Percentiles rank a stretch among this genome's conserved stretches.
Conservation (phyloP, 352 stramenopile genomes). For the Globisporangium nagaii region DNA sequence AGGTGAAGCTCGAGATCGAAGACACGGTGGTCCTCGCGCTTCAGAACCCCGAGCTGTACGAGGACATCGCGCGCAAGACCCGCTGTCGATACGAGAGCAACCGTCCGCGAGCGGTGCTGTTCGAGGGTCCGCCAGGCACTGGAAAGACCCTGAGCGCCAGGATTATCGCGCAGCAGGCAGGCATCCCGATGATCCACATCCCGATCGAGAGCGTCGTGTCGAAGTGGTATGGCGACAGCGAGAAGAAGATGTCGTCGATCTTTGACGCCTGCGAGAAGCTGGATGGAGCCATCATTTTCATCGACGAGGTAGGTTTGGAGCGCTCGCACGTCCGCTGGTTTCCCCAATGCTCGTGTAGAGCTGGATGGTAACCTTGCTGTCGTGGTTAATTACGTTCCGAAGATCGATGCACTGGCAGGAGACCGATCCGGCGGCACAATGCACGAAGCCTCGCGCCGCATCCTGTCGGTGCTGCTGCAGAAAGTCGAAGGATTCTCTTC, state of each 20-base stretch:
- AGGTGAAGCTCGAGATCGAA: constrained; percentile 90
- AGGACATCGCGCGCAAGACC: constrained; percentile 87
- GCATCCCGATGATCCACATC: constrained; percentile 92
- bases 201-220: constrained; percentile 92
- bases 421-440: constrained; percentile 85
- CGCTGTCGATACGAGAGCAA: constrained; percentile 87
- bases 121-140: constrained; percentile 92
- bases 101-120: constrained; percentile 85
- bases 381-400: no score
- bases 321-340: neutral
- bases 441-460: constrained; percentile 90
- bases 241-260: constrained; percentile 93
- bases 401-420: constrained; percentile 89
- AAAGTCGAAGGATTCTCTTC: constrained; percentile 93
- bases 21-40: constrained; percentile 90
- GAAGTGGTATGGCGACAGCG: constrained; percentile 94
- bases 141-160: constrained; percentile 92
- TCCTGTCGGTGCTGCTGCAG: constrained; percentile 90
- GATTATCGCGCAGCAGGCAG: constrained; percentile 91
- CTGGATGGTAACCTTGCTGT: neutral
- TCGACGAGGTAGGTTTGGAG: constrained; percentile 76
- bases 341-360: neutral
- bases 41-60: constrained; percentile 89
- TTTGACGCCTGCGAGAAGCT: constrained; percentile 92
- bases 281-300: constrained; percentile 91